A percentile compares a stretch with the other conserved stretches of the same genome.
Conservation (phyloP, 2,329 filamentous ascomycete genomes). For the Pseudogymnoascus sp. region DNA sequence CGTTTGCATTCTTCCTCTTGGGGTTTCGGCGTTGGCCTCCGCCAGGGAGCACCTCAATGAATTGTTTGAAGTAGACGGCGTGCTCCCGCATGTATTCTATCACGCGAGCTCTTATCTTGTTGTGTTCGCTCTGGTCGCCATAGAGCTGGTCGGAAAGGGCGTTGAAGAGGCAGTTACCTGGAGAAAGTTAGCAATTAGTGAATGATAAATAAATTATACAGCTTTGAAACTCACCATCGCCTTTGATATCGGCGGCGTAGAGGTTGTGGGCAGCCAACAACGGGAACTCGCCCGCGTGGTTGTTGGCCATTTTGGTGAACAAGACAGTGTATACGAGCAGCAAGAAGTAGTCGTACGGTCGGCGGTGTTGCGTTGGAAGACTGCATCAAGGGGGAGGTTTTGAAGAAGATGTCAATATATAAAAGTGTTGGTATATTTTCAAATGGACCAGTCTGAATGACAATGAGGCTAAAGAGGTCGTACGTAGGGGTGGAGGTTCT, state of each 20-base stretch:
- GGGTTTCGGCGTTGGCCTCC: constrained; percentile 50
- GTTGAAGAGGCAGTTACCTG: constrained; percentile 64
- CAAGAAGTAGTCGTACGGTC: not conserved
- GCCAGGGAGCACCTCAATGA: constrained; percentile 46
- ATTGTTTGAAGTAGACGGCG: constrained; percentile 55
- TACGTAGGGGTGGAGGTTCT: not conserved
- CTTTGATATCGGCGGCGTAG: constrained; percentile 50
- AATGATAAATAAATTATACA: constrained; percentile 4
- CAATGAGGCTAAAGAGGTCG: not conserved
- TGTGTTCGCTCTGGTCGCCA: constrained; percentile 48
- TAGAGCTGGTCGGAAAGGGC: constrained; percentile 60
- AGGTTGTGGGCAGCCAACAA: constrained; percentile 48
- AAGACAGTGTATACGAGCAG: not conserved
- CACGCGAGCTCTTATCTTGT: constrained; percentile 49
- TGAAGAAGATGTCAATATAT: constrained; percentile 5
- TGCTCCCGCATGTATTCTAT: constrained; percentile 55
- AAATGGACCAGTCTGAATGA: not conserved
- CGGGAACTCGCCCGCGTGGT: constrained; percentile 40
- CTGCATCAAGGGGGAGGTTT: not conserved
- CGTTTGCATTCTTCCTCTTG: constrained; percentile 42
- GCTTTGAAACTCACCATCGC: constrained; percentile 47
- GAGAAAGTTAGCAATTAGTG: constrained; percentile 20
- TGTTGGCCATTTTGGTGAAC: constrained; percentile 6
- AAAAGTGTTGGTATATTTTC: not conserved
- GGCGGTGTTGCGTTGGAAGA: constrained; percentile 6